These are phyloP conservation scores for Beta lomatogona DNA, from an alignment of 179 eudicot species.

Conservation along the genomic window DNA sequence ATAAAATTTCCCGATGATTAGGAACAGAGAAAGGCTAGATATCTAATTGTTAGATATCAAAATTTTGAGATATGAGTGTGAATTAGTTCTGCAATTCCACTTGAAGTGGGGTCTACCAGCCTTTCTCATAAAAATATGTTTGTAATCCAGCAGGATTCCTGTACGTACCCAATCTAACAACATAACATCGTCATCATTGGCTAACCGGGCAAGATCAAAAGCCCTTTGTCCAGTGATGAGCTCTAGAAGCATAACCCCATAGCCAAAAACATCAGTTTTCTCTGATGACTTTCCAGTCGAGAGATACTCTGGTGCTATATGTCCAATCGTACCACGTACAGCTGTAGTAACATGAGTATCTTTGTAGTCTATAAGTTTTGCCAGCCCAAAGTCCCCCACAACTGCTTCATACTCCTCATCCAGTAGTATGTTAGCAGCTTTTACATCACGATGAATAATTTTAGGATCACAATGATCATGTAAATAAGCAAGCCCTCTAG, in stretches of 20 bases:
- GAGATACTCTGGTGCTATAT: conserved; percentile 52
- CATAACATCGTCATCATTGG: conserved; percentile 50
- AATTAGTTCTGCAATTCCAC: too few relatives aligned
- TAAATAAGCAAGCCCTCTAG: conserved; percentile 49
- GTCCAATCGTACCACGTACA: conserved; percentile 54
- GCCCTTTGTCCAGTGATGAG: conserved; percentile 48
- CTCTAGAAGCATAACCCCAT: conserved; percentile 47
- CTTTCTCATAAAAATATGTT: background rate
- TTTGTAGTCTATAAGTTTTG: conserved; percentile 50
- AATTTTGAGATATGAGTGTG: too few relatives aligned
- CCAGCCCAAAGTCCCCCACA: conserved; percentile 51
- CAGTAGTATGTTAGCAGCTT: conserved; percentile 50
- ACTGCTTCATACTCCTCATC: conserved; percentile 52
- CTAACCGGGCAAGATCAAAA: conserved; percentile 48
- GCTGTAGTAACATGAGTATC: conserved; percentile 57
- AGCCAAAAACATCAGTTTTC: conserved; percentile 49
- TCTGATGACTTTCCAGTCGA: conserved; percentile 49
- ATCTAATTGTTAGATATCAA: too few relatives aligned
- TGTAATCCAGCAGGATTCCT: background rate
- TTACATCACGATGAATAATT: conserved; percentile 52
- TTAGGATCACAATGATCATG: conserved; percentile 53
- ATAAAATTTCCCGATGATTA: background rate
- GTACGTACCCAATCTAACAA: conserved; percentile 44
- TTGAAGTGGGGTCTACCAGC: too few relatives aligned
- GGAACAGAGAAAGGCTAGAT: too few relatives aligned